Evolutionary conservation across 495 filamentous ascomycete genomes (phyloP), one percentile per base, ranked within the genome.

Genomic region (Daldinia loculata): DNA sequence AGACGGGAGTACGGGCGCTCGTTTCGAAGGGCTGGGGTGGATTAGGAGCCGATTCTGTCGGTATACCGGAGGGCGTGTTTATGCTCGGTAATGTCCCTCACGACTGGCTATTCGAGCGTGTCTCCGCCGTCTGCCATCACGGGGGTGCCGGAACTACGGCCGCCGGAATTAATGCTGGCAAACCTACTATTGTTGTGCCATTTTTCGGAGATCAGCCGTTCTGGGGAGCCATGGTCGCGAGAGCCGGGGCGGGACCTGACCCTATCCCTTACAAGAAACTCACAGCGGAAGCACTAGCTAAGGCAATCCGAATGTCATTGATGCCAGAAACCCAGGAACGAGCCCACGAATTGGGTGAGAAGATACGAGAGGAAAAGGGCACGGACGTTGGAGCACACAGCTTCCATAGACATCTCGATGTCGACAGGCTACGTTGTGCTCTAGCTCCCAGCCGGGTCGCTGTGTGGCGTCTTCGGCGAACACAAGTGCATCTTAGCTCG

Each of bases 151-250:
- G 92, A 29, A 95, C 92, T 9, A 93, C 90, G 9, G 92, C 92
- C 2, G 89, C 88, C 2, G 92, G 92, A 4, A 87, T 95, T 52
- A 82, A 88, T 3, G 78, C 84, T 0, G 91, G 89, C 1, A 85
- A 86, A 38, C 92, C 92, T 3, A 94, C 92, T 0, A 84, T 92
- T 1, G 84, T 95, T 26, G 87, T 95, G 8, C 92, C 92, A 0
- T 95, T 95, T 80, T 95, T 95, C 71, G 92, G 92, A 4, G 92
- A 95, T 62, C 92, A 95, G 74, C 89, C 90, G 1, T 95, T 94
- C 67, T 95, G 92, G 92, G 92, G 92, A 17, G 80, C 85, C 1
- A 92, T 95, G 84, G 86, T 95, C 22, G 88, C 89, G 3, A 82
- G 79, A 50, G 88, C 91, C 17, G 90, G 90, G 5, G 92, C 92